Evolutionary conservation across 2,329 filamentous ascomycete genomes (phyloP), one percentile per base, ranked within the genome.

Genomic region (Exserohilum rostratum): DNA sequence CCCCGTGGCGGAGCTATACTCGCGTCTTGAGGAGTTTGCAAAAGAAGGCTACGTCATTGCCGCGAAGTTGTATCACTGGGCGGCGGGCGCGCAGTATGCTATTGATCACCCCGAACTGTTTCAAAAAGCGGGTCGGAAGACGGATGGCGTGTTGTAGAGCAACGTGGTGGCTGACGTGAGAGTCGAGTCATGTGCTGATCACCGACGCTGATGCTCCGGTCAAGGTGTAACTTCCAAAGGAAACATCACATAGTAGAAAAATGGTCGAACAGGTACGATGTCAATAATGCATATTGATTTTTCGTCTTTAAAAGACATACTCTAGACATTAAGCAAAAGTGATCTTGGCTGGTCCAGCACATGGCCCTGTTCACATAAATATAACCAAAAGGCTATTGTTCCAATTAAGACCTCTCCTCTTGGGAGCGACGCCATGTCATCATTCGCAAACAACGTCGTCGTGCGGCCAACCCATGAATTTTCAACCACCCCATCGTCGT

Each of bases 11-110:
- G 65, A 68, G 39, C 20, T 69, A 33, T 69, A 65, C 54, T 59
- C 52, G 6, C 38, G 57, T 37, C 39, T 69, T 46, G 67, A 64
- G 42, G 56, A 57, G 45, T 69, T 62, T 58, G 62, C 64, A 0
- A 59, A 56, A 39, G 60, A 68, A 45, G 65, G 64, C 5, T 68
- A 65, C 51, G 62, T 69, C 6, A 59, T 69, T 50, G 65, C 67
- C 17, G 67, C 67, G 0, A 69, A 69, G 48, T 47, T 69, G 53
- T 69, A 66, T 53, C 67, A 69, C 57, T 69, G 65, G 61, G 67
- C 67, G 40, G 65, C 65, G 3, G 67, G 67, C 1, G 64, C 67
- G 37, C 48, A 58, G 61, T 69, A 61, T 53, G 65, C 67, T 12
- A 55, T 67, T 42, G 62, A 68, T 15, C 59, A 68, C 44, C 65